phyloP scores from a whole-genome alignment of 2,329 filamentous ascomycete genomes.

The Penicillium sp. region DNA sequence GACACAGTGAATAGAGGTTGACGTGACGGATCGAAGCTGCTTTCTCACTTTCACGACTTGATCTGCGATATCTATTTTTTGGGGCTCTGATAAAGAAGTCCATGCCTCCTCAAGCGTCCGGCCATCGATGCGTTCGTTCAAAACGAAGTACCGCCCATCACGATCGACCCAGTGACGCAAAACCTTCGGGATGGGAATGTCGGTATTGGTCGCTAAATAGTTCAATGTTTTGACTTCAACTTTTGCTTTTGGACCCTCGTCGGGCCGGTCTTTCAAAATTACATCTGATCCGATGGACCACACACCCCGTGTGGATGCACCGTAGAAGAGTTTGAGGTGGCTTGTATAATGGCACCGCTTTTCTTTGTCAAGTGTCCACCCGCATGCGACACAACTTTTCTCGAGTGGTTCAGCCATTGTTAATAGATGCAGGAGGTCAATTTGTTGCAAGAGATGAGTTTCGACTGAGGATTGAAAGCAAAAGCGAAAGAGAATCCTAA shows the following conservation, averaged over 20 bases:
- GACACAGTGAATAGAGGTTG: constrained; percentile 11
- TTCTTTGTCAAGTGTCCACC: constrained; percentile 10
- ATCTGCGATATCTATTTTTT: constrained; percentile 12
- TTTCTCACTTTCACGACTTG: constrained; percentile 13
- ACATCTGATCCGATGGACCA: constrained; percentile 18
- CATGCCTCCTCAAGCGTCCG: constrained; percentile 16
- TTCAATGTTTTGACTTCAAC: constrained; percentile 11
- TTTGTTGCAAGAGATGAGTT: too few relatives aligned
- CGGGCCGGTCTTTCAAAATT: constrained; percentile 18
- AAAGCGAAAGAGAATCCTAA: too few relatives aligned
- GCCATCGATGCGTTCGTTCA: constrained; percentile 11
- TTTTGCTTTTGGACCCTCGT: constrained; percentile 13
- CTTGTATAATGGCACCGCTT: constrained; percentile 11
- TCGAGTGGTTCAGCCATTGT: neutral
- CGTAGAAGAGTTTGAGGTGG: constrained; percentile 17
- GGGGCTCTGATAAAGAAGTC: constrained; percentile 6
- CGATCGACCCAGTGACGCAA: constrained; percentile 18
- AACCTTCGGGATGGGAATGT: constrained; percentile 15
- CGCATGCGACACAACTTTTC: constrained; percentile 5
- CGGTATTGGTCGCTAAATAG: constrained; percentile 5
- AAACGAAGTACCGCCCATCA: constrained; percentile 14
- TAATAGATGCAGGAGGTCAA: neutral
- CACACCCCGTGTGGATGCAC: constrained; percentile 8
- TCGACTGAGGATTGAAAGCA: neutral
- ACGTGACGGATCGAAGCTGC: constrained; percentile 11